These are phyloP conservation scores for Juglanconis sp. DNA, from an alignment of 2,329 filamentous ascomycete genomes.

Conservation along the genomic window DNA sequence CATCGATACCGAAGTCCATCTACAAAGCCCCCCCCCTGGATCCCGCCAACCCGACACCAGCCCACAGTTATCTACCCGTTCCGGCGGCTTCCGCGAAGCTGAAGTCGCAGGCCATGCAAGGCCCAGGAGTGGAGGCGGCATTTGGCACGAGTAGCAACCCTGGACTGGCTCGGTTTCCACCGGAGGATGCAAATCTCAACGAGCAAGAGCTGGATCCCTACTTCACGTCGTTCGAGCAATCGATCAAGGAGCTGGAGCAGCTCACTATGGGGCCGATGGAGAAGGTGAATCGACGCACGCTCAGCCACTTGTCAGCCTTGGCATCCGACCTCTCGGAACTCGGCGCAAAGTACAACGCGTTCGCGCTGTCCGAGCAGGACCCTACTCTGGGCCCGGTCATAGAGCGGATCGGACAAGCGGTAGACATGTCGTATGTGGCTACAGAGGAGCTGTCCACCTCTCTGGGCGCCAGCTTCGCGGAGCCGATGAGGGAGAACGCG, in stretches of 20 bases:
- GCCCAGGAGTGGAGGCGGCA: conserved; percentile 24
- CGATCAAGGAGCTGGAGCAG: conserved; percentile 85
- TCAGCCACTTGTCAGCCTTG: conserved; percentile 79
- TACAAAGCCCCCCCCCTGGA: conserved; percentile 94
- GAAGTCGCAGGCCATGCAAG: conserved; percentile 50
- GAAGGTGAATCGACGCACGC: conserved; percentile 86
- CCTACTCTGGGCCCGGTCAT: conserved; percentile 87
- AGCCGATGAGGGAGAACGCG: conserved; percentile 95
- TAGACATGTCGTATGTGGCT: conserved; percentile 92
- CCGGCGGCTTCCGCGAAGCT: conserved; percentile 84
- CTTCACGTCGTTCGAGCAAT: conserved; percentile 88
- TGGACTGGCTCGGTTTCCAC: conserved; percentile 76
- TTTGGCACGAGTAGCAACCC: conserved; percentile 47
- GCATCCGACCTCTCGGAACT: conserved; percentile 88
- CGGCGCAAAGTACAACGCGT: conserved; percentile 94
- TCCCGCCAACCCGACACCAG: conserved; percentile 84
- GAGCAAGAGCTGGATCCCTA: conserved; percentile 95
- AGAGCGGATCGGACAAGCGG: conserved; percentile 89
- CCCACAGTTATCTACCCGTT: conserved; percentile 82
- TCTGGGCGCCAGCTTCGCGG: conserved; percentile 90
- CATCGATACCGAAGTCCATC: conserved; percentile 89
- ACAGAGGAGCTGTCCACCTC: conserved; percentile 86
- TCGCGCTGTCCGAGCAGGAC: conserved; percentile 89
- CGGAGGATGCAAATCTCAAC: conserved; percentile 68
- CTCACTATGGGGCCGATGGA: conserved; percentile 92